Evolutionary conservation across 805 yeast species (phyloP), one percentile per base, ranked within the genome.

Genomic region (Yarrowia sp.): DNA sequence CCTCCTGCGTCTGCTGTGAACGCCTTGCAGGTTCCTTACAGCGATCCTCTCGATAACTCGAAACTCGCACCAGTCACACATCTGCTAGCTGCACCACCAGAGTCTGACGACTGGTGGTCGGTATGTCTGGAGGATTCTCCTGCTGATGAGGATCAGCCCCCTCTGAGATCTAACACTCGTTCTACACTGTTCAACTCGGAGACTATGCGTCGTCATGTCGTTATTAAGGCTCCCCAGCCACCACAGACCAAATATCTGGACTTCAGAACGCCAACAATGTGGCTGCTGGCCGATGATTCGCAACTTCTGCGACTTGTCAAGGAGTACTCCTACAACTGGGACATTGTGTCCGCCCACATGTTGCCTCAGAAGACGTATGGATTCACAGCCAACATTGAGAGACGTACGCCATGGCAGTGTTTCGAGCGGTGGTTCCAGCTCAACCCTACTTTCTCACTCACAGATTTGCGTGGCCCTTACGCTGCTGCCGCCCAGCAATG

Each of bases 351-450:
- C 2, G 90, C 93, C 8, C 91, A 90, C 74, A 80, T 95, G 76
- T 84, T 89, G 53, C 83, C 88, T 1, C 81, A 84, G 63, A 85
- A 92, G 2, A 85, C 91, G 0, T 82, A 86, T 71, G 85, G 88
- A 14, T 92, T 91, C 76, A 85, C 87, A 44, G 90, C 98, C 0
- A 92, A 91, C 74, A 91, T 92, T 68, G 98, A 95, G 77, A 85
- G 98, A 74, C 84, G 99, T 74, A 95, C 98, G 0, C 96, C 99
- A 0, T 95, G 99, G 99, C 98, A 94, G 76, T 94, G 98, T 76
- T 95, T 95, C 79, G 99, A 95, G 77, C 82, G 99, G 71, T 95
- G 94, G 81, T 88, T 93, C 70, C 98, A 94, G 79, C 82, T 95
- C 71, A 92, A 91, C 73, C 97, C 94, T 69, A 87, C 88, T 69